phyloP scores from a whole-genome alignment of 345 rosid genomes.

The Cardamine chenopodiifolia region DNA sequence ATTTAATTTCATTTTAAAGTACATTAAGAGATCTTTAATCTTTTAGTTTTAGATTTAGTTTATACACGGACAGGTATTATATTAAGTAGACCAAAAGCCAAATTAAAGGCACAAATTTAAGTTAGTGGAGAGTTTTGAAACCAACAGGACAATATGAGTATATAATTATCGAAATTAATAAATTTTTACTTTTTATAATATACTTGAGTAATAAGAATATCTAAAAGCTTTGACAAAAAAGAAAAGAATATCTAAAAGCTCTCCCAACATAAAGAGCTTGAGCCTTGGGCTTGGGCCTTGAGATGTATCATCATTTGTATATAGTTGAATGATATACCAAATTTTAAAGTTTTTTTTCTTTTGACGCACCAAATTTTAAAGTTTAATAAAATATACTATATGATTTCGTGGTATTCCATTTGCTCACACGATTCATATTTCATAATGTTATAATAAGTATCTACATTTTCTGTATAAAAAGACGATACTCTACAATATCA shows the following conservation, averaged over 20 bases:
- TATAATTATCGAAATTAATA: neutral
- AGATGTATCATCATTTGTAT: neutral
- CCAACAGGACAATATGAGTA: neutral
- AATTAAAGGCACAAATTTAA: neutral
- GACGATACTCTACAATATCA: neutral
- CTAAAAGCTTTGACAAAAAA: neutral
- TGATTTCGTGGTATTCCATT: neutral
- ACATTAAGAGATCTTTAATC: slow-evolving; percentile 1
- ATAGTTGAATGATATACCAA: neutral
- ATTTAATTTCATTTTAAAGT: slow-evolving; percentile 17
- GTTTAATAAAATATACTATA: neutral
- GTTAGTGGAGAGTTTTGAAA: slow-evolving; percentile 29
- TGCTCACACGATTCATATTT: neutral
- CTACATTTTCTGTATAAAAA: neutral
- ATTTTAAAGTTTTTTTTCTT: neutral
- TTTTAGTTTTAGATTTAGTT: neutral
- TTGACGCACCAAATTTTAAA: neutral
- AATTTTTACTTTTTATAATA: neutral
- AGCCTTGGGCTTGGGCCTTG: neutral
- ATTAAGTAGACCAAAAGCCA: slow-evolving; percentile 18
- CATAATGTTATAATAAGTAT: neutral
- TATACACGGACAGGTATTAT: neutral
- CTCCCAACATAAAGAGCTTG: neutral
- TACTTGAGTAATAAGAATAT: slow-evolving; percentile 12
- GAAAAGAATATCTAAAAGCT: neutral